Evolutionary conservation across 1,284 basidiomycete species (phyloP).

Genomic region (Calocybe gambosa): DNA sequence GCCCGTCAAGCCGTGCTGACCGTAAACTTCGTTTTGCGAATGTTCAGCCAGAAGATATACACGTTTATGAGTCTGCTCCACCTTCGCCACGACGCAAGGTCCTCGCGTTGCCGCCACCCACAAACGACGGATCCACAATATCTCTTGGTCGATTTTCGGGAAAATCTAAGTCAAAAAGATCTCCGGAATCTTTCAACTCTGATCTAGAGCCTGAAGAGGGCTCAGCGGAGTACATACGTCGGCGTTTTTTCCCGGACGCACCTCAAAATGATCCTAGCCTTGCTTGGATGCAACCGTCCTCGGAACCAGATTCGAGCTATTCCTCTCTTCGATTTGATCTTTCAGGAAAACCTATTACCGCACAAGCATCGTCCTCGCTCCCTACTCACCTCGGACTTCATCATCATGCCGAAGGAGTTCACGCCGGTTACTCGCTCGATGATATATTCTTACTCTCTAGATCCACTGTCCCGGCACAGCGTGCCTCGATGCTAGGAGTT

Average conservation of each 20-base stretch:
- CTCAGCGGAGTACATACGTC: conserved; percentile 77
- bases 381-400: conserved; percentile 86
- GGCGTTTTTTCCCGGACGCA: conserved; percentile 76
- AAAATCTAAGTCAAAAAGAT: conserved; percentile 15
- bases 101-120: conserved; percentile 52
- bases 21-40: conserved; percentile 42
- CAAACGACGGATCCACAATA: conserved; percentile 34
- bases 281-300: conserved; percentile 62
- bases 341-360: conserved; percentile 58
- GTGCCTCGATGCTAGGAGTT: conserved; percentile 77
- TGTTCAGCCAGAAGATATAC: conserved; percentile 43
- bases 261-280: conserved; percentile 65
- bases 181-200: background rate
- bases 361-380: conserved; percentile 42
- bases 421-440: conserved; percentile 84
- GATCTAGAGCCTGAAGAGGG: conserved; percentile 53
- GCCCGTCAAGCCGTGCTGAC: conserved; percentile 38
- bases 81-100: conserved; percentile 58
- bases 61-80: conserved; percentile 76
- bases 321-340: conserved; percentile 66
- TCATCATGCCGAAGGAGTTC: conserved; percentile 77
- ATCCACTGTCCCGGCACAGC: conserved; percentile 80
- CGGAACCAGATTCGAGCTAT: conserved; percentile 20
- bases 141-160: conserved; percentile 49
- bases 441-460: conserved; percentile 82